These are phyloP conservation scores for Apiospora koreana DNA, from an alignment of 2,329 filamentous ascomycete species.

Conservation along the genomic window DNA sequence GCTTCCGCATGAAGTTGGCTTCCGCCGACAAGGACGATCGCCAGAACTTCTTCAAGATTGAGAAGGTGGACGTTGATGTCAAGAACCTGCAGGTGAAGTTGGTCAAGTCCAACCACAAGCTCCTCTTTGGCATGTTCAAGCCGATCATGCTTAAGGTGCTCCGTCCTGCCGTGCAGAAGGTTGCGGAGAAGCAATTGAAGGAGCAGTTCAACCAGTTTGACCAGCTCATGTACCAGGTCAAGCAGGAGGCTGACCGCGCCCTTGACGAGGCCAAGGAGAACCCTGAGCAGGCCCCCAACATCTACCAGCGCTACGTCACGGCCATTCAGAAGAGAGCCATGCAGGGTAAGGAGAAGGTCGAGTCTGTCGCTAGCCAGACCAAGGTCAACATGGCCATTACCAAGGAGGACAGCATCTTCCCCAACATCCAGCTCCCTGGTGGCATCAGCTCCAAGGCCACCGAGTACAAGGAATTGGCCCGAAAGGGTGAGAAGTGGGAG, in stretches of 20 bases:
- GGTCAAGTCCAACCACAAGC: slow-evolving; percentile 93
- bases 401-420: slow-evolving; percentile 86
- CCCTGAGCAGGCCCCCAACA: slow-evolving; percentile 74
- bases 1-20: slow-evolving; percentile 88
- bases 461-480: slow-evolving; percentile 85
- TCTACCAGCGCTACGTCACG: slow-evolving; percentile 81
- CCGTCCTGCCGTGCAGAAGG: slow-evolving; percentile 82
- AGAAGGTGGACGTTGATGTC: slow-evolving; percentile 81
- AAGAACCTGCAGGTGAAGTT: slow-evolving; percentile 85
- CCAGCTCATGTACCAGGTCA: slow-evolving; percentile 70
- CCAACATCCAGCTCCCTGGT: slow-evolving; percentile 79
- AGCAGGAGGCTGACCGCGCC: slow-evolving; percentile 79
- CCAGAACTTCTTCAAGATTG: slow-evolving; percentile 91
- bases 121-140: slow-evolving; percentile 85
- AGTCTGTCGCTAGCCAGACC: slow-evolving; percentile 62
- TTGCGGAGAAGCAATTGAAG: slow-evolving; percentile 85
- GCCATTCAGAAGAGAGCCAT: slow-evolving; percentile 74
- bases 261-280: slow-evolving; percentile 65
- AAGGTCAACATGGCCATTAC: slow-evolving; percentile 84
- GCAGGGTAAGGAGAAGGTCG: slow-evolving; percentile 76
- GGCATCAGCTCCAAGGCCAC: slow-evolving; percentile 93
- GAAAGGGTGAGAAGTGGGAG: slow-evolving; percentile 93
- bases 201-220: slow-evolving; percentile 79
- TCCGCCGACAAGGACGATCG: slow-evolving; percentile 74
- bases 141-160: slow-evolving; percentile 82